phyloP scores from a whole-genome alignment of 2,329 filamentous ascomycete genomes.

The Scorias spongiosa region DNA sequence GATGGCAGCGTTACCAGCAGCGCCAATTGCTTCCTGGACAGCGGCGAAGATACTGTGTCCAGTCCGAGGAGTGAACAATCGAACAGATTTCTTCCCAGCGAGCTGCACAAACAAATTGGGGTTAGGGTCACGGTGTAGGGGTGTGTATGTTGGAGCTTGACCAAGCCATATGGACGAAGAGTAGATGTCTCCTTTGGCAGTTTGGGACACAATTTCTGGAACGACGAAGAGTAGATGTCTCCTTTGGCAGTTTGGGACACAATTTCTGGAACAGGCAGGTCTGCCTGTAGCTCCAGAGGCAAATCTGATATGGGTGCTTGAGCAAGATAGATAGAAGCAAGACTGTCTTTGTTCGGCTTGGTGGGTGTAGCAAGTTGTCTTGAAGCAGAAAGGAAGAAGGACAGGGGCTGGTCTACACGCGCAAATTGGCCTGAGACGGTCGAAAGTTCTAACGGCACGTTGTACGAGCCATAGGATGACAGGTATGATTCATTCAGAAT shows the following conservation, averaged over 20 bases:
- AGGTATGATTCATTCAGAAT: constrained; percentile 30
- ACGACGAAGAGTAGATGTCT: constrained; percentile 71
- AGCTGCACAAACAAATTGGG: constrained; percentile 85
- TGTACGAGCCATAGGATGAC: constrained; percentile 29
- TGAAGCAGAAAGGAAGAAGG: constrained; percentile 39
- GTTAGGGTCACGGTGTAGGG: constrained; percentile 84
- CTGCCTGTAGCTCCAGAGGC: constrained; percentile 44
- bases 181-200: constrained; percentile 74
- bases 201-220: constrained; percentile 45
- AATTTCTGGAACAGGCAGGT: constrained; percentile 53
- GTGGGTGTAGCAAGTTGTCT: constrained; percentile 16
- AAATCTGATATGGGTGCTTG: constrained; percentile 61
- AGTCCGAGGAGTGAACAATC: constrained; percentile 49
- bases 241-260: constrained; percentile 52
- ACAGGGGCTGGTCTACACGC: constrained; percentile 45
- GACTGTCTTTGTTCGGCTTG: neutral
- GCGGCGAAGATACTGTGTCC: constrained; percentile 51
- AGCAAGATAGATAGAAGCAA: constrained; percentile 59
- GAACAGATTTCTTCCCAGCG: constrained; percentile 53
- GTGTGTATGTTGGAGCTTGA: constrained; percentile 71
- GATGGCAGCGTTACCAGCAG: constrained; percentile 34
- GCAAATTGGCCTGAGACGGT: constrained; percentile 31
- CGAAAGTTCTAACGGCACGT: constrained; percentile 46
- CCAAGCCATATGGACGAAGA: constrained; percentile 80
- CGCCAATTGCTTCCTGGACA: constrained; percentile 28